Percentiles rank a stretch among this genome's conserved stretches.
Evolutionary conservation across 129 eudicot genomes (phyloP).

Genomic region (Flaveria robusta): DNA sequence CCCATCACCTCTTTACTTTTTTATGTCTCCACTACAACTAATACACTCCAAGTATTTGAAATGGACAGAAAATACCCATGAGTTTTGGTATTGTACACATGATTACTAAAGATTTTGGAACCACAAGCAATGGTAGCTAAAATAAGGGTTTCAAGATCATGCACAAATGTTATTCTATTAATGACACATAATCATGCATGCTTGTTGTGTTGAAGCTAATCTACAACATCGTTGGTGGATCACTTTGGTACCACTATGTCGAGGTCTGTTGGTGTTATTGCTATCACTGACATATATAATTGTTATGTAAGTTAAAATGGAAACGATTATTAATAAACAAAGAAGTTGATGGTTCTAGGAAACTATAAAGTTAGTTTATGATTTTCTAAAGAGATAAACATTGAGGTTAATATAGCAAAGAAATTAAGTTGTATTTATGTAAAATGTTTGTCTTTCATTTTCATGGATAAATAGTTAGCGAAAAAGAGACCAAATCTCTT

Average conservation of each 20-base stretch:
- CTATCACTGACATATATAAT: neutral
- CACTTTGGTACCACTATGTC: neutral
- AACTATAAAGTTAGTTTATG: neutral
- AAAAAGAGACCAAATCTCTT: neutral
- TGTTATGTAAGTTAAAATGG: neutral
- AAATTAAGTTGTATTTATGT: neutral
- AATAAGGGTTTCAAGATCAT: neutral
- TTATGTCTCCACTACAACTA: constrained; percentile 14
- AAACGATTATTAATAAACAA: neutral
- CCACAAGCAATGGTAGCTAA: neutral
- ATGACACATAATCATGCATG: neutral
- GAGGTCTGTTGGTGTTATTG: neutral
- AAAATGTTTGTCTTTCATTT: neutral
- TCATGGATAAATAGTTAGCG: neutral
- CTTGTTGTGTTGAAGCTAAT: neutral
- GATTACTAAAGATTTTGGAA: neutral
- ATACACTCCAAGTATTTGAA: constrained; percentile 24
- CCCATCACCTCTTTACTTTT: constrained; percentile 30
- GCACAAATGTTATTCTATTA: neutral
- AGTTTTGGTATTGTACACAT: constrained; percentile 13
- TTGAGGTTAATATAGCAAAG: neutral
- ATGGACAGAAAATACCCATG: neutral
- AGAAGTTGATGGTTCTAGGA: neutral
- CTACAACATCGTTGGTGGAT: neutral
- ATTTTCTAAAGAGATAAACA: neutral